Base-by-base conservation (phyloP, 805 yeast species). In the Myxozyma melibiosi region DNA sequence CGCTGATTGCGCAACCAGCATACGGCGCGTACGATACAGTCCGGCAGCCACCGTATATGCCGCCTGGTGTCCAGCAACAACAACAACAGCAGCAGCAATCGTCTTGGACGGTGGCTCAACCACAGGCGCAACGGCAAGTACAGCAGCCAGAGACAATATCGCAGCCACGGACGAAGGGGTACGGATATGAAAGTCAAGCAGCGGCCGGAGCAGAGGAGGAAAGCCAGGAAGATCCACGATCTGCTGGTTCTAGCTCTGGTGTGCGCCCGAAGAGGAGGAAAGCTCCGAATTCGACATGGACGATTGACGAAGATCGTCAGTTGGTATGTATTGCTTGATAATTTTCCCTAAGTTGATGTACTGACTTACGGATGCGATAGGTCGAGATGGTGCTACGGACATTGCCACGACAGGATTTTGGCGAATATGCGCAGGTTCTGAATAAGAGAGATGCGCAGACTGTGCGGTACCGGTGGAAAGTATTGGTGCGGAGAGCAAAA, bases 401-500 rank as follows among this genome's bases (percentile, higher is more conserved):
- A 6, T 50, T 70, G 28, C 73, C 73, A 5, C 63, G 70, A 2
- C 73, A 70, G 59, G 73, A 70, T 54, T 70, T 60, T 46, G 62
- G 61, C 28, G 70, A 68, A 38, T 70, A 70, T 47, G 73, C 73
- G 3, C 58, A 68, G 45, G 57, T 66, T 30, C 62, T 70, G 33
- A 67, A 67, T 63, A 70, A 70, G 43, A 57, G 73, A n/a, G 73
- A 70, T 52, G 67, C 67, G 14, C 73, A 70, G 51, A 69, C 73
- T 20, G 73, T 70, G 27, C 62, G 73, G 49, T 70, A 70, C 47
- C 58, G 73, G 31, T 70, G 73, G 73, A 70, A 69, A 58, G 71
- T 68, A 24, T 53, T 70, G n/a, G 64, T 70, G 3, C 62, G 70
- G 22, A 58, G 73, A 7, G 71, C 72, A 13, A 65, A 65, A 41